Percentiles rank a stretch among this genome's conserved stretches.
phyloP scores from a whole-genome alignment of 345 rosid species.

The Brassica juncea region DNA sequence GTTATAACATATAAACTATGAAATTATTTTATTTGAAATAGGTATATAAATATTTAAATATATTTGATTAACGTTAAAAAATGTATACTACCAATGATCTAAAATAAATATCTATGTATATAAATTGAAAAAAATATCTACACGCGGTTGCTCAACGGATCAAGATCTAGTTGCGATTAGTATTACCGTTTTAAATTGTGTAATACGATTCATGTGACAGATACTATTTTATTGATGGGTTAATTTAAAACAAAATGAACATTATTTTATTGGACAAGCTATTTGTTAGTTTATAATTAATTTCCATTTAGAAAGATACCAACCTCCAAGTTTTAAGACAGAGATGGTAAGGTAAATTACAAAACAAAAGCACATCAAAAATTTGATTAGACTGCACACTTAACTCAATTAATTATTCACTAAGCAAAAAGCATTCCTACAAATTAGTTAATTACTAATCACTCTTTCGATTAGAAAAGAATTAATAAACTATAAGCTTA shows the following conservation, averaged over 20 bases:
- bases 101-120: too few relatives aligned
- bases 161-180: too few relatives aligned
- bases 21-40: too few relatives aligned
- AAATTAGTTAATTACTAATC: neutral
- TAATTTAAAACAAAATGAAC: neutral
- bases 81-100: too few relatives aligned
- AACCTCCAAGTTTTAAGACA: conserved; percentile 14
- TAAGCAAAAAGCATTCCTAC: conserved; percentile 22
- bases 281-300: neutral
- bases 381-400: conserved; percentile 40
- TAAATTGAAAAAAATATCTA: too few relatives aligned
- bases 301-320: conserved; percentile 14
- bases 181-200: neutral
- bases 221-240: conserved; percentile 20
- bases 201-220: neutral
- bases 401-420: conserved; percentile 35
- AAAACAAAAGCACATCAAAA: conserved; percentile 4
- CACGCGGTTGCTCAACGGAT: too few relatives aligned
- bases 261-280: neutral
- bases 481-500: neutral
- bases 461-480: neutral
- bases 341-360: conserved; percentile 21
- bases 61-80: too few relatives aligned
- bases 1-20: too few relatives aligned
- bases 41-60: too few relatives aligned